phyloP scores from a whole-genome alignment of 2,329 filamentous ascomycete species.

The Diaporthe humulicola region DNA sequence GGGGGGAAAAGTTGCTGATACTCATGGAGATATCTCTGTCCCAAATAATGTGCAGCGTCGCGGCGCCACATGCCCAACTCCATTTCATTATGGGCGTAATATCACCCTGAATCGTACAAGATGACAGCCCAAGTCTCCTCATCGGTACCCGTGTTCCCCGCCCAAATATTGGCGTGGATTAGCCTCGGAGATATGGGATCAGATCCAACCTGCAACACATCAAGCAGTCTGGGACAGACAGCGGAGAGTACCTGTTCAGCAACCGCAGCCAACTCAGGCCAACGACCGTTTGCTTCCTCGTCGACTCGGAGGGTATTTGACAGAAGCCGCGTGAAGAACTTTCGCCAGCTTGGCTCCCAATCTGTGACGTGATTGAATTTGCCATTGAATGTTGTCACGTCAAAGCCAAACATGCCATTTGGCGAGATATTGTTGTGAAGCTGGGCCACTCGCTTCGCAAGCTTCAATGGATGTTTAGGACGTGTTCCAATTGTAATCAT shows the following conservation, averaged over 20 bases:
- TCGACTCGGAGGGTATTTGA: background rate
- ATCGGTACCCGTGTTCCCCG: background rate
- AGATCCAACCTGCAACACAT: background rate
- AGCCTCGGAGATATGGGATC: background rate
- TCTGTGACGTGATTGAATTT: background rate
- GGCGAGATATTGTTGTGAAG: background rate
- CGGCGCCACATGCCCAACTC: constrained; percentile 3
- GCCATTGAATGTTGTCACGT: background rate
- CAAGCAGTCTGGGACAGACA: background rate
- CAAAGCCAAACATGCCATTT: background rate
- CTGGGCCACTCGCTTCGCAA: background rate
- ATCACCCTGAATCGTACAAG: background rate
- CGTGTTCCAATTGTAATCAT: background rate
- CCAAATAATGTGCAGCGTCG: background rate
- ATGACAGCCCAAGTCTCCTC: background rate
- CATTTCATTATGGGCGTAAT: constrained; percentile 5
- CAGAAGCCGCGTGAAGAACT: background rate
- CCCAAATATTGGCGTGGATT: background rate
- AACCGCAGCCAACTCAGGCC: background rate
- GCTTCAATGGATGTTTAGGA: background rate
- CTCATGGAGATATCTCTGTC: background rate
- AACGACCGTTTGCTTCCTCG: fast-evolving
- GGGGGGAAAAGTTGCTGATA: background rate
- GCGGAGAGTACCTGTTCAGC: background rate
- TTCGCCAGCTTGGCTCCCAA: background rate